Conservation (phyloP, 1,284 basidiomycete species). For the Apiotrichum laibachii region DNA sequence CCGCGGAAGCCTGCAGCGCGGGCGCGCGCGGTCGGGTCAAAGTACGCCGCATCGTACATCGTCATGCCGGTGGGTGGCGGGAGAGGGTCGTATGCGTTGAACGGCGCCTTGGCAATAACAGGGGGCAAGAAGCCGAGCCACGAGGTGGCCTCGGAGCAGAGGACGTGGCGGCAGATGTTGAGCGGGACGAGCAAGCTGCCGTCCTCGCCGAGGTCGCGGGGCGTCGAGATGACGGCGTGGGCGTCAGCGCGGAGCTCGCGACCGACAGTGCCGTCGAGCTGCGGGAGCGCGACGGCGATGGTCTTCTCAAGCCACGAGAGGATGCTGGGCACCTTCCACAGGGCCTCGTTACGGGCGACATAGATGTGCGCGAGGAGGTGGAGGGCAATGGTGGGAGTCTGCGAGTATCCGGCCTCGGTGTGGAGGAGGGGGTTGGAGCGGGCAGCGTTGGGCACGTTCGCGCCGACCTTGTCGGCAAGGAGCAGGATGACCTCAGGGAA, state of each 20-base stretch:
- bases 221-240: conserved; percentile 49
- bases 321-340: conserved; percentile 75
- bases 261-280: conserved; percentile 29
- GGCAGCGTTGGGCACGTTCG: conserved; percentile 61
- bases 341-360: conserved; percentile 65
- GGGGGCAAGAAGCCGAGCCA: conserved; percentile 70
- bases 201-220: conserved; percentile 35
- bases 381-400: conserved; percentile 52
- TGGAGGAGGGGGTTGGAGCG: conserved; percentile 63
- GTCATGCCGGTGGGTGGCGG: conserved; percentile 63
- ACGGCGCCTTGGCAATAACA: conserved; percentile 49
- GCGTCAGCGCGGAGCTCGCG: conserved; percentile 33
- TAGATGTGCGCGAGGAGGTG: conserved; percentile 80
- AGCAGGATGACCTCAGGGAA: conserved; percentile 78
- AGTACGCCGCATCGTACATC: conserved; percentile 68
- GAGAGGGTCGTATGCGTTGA: conserved; percentile 74
- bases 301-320: conserved; percentile 67
- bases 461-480: conserved; percentile 77
- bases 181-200: conserved; percentile 37
- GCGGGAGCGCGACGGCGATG: conserved; percentile 23
- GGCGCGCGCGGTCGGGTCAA: conserved; percentile 46
- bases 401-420: conserved; percentile 65
- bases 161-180: conserved; percentile 67
- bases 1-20: conserved; percentile 15
- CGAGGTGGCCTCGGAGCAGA: conserved; percentile 62